Conservation (phyloP, 495 filamentous ascomycete species). For the Neurospora sp. region DNA sequence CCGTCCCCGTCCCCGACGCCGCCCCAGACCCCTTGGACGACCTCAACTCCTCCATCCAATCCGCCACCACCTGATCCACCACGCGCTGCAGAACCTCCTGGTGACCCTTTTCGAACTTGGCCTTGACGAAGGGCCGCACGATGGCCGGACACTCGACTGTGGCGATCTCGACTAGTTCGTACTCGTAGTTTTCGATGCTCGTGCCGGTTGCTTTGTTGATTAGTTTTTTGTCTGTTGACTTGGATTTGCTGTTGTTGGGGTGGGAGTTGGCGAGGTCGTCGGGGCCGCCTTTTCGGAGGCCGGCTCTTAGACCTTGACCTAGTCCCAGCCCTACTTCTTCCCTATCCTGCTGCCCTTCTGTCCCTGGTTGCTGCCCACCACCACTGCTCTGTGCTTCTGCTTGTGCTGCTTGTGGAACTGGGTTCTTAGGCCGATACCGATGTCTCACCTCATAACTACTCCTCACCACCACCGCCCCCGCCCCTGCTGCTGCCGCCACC, state of each 20-base stretch:
- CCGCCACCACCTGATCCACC: slow-evolving; percentile 7
- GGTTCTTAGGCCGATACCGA: background rate
- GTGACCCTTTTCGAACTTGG: slow-evolving; percentile 16
- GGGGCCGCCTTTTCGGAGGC: background rate
- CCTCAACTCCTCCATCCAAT: background rate
- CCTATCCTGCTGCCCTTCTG: background rate
- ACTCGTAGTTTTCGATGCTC: slow-evolving; percentile 8
- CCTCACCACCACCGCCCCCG: slow-evolving; percentile 19
- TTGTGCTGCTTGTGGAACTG: no score
- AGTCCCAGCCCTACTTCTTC: background rate
- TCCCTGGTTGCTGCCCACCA: no score
- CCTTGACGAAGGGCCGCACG: slow-evolving; percentile 23
- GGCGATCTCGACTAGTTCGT: slow-evolving; percentile 25
- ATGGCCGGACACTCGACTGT: slow-evolving; percentile 16
- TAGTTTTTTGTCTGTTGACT: background rate
- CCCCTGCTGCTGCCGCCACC: slow-evolving; percentile 2
- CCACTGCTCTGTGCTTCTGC: no score
- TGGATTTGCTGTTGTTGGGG: background rate
- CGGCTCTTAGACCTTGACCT: background rate
- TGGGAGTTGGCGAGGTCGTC: background rate
- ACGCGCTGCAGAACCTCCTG: slow-evolving; percentile 17
- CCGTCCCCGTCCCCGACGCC: background rate
- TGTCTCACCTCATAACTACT: slow-evolving; percentile 25
- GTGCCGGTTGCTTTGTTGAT: background rate
- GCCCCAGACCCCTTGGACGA: background rate